Percentiles rank a stretch among this genome's conserved stretches.
Conservation (phyloP, 1,139 yeast species). For the Candida freyschussii region DNA sequence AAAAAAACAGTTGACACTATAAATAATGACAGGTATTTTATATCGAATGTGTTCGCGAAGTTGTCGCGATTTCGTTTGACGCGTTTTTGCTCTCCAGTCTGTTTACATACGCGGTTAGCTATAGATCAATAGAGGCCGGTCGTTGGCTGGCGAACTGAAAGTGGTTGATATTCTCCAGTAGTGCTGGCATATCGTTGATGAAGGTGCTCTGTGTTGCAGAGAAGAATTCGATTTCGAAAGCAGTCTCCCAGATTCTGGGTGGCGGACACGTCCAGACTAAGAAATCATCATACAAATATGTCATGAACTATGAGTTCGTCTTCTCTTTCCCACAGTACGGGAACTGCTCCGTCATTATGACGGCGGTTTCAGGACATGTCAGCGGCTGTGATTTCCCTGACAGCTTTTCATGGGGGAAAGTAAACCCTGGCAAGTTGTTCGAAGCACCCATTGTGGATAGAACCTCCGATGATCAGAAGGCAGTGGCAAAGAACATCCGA, state of each 20-base stretch:
- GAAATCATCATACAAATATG: slow-evolving; percentile 53
- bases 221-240: slow-evolving; percentile 90
- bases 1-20: too few relatives aligned
- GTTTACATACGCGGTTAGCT: slow-evolving; percentile 1
- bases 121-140: too few relatives aligned
- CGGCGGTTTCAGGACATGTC: slow-evolving; percentile 87
- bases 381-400: slow-evolving; percentile 61
- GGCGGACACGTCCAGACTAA: slow-evolving; percentile 59
- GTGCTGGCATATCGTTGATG: slow-evolving; percentile 36
- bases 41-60: too few relatives aligned
- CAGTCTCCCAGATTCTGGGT: slow-evolving; percentile 69
- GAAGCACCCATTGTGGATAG: slow-evolving; percentile 56
- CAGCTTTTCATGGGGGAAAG: slow-evolving; percentile 55
- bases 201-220: slow-evolving; percentile 92
- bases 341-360: slow-evolving; percentile 77
- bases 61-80: neutral
- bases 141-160: slow-evolving; percentile 1
- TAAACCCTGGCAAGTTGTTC: slow-evolving; percentile 58
- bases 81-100: neutral
- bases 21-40: too few relatives aligned
- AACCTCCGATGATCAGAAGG: slow-evolving; percentile 38
- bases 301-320: slow-evolving; percentile 75
- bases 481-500: slow-evolving; percentile 65
- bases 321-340: slow-evolving; percentile 59
- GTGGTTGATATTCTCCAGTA: too few relatives aligned